phyloP scores from a whole-genome alignment of 1,139 yeast species.

The Nematodospora anomalae region DNA sequence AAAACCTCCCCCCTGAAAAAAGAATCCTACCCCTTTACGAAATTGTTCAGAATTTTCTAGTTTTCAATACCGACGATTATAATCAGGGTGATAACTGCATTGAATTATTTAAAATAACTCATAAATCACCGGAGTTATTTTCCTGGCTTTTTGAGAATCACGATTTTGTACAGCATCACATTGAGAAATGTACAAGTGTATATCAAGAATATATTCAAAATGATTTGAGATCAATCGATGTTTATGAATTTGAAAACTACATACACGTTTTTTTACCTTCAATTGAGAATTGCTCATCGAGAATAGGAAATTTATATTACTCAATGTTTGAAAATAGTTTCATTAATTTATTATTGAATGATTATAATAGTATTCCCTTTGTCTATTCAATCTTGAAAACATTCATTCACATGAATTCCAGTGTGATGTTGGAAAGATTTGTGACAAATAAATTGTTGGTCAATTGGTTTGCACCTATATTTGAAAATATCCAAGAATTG shows the following conservation, averaged over 20 bases:
- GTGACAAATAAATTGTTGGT: slow-evolving; percentile 6
- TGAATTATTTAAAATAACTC: slow-evolving; percentile 10
- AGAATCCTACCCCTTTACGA: slow-evolving; percentile 9
- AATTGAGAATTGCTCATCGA: slow-evolving; percentile 8
- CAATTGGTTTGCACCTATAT: slow-evolving; percentile 1
- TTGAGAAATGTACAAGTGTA: slow-evolving; percentile 3
- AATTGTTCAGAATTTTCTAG: slow-evolving; percentile 6
- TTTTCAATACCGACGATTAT: slow-evolving; percentile 3
- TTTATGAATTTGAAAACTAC: slow-evolving; percentile 7
- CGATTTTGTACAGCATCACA: slow-evolving; percentile 4
- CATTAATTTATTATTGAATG: slow-evolving; percentile 11
- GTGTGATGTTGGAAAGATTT: slow-evolving; percentile 6
- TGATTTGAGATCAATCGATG: not conserved
- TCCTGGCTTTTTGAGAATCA: slow-evolving; percentile 7
- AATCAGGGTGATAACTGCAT: slow-evolving; percentile 6
- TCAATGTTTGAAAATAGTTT: slow-evolving; percentile 11
- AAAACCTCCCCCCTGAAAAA: slow-evolving; percentile 1
- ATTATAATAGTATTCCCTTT: slow-evolving; percentile 5
- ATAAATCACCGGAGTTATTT: slow-evolving; percentile 7
- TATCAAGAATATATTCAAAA: not conserved
- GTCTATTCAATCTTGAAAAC: slow-evolving; percentile 6
- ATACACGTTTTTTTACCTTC: slow-evolving; percentile 6
- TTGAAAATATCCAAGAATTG: not conserved
- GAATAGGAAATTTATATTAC: slow-evolving; percentile 7
- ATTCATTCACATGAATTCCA: slow-evolving; percentile 1